phyloP scores from a whole-genome alignment of 768 basidiomycete species.

The Lentinula raphanica region DNA sequence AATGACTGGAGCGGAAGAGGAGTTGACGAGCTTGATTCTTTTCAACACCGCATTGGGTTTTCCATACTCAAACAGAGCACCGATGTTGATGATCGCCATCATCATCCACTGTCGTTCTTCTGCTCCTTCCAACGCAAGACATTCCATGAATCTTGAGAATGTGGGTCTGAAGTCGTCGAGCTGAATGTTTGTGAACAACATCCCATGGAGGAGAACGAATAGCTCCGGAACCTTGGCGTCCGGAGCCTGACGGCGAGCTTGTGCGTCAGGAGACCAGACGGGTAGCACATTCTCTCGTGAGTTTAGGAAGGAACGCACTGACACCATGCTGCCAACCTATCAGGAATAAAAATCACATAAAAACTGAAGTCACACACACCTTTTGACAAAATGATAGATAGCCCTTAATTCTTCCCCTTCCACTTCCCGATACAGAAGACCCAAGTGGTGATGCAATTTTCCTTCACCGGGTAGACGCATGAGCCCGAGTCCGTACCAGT shows the following conservation, averaged over 20 bases:
- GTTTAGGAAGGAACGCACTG: conserved; percentile 79
- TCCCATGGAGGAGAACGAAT: conserved; percentile 90
- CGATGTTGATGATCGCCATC: conserved; percentile 87
- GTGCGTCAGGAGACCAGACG: conserved; percentile 77
- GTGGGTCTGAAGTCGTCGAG: conserved; percentile 86
- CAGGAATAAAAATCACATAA: background rate
- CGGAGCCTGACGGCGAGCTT: conserved; percentile 67
- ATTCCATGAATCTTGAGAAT: conserved; percentile 81
- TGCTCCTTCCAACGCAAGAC: conserved; percentile 74
- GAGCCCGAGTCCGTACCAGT: conserved; percentile 90
- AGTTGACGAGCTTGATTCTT: conserved; percentile 32
- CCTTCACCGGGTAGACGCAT: conserved; percentile 91
- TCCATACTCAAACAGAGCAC: conserved; percentile 85
- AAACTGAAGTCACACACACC: conserved; percentile 47
- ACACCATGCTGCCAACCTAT: conserved; percentile 65
- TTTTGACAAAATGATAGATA: conserved; percentile 93
- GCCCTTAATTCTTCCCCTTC: conserved; percentile 78
- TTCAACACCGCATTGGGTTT: conserved; percentile 64
- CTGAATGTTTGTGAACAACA: conserved; percentile 94
- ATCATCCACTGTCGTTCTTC: conserved; percentile 92
- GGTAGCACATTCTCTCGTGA: conserved; percentile 88
- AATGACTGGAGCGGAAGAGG: background rate
- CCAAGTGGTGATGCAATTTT: conserved; percentile 91
- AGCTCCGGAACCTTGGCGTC: conserved; percentile 73
- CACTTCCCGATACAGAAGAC: conserved; percentile 78